These are phyloP conservation scores for Naganishia randhawae DNA, from an alignment of 768 basidiomycete species.

Conservation along the genomic window DNA sequence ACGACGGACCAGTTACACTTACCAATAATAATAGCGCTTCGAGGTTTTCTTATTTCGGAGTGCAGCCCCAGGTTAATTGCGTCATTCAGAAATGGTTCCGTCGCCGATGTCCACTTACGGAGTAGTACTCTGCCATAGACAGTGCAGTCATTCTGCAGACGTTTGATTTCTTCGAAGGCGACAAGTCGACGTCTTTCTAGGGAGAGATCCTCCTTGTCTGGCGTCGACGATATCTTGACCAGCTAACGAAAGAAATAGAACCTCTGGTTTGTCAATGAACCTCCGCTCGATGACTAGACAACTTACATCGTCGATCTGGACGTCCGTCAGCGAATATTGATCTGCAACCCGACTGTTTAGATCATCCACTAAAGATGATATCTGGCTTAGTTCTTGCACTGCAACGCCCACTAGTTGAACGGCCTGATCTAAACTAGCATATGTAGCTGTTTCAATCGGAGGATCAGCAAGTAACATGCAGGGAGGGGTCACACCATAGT, in stretches of 20 bases:
- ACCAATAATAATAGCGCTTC: slow-evolving; percentile 23
- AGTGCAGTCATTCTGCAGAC: slow-evolving; percentile 7
- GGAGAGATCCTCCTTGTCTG: slow-evolving; percentile 17
- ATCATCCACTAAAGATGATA: slow-evolving; percentile 16
- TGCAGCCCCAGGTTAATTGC: not conserved
- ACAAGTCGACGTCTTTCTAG: not conserved
- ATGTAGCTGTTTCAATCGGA: not conserved
- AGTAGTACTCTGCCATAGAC: slow-evolving; percentile 10
- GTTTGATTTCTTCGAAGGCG: slow-evolving; percentile 15
- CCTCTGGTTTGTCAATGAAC: too few relatives aligned
- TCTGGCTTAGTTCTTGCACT: slow-evolving; percentile 10
- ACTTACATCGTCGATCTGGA: slow-evolving; percentile 20
- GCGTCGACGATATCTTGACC: slow-evolving; percentile 11
- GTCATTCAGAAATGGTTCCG: not conserved
- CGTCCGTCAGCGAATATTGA: slow-evolving; percentile 11
- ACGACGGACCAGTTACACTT: not conserved
- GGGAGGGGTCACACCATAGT: not conserved
- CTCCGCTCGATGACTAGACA: too few relatives aligned
- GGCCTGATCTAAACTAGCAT: slow-evolving; percentile 16
- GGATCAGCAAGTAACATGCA: not conserved
- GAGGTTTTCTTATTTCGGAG: slow-evolving; percentile 17
- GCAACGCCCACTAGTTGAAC: not conserved
- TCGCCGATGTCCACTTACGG: slow-evolving; percentile 8
- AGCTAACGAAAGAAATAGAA: not conserved
- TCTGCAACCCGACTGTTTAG: slow-evolving; percentile 12